phyloP scores from a whole-genome alignment of 225 moss, liverwort and hornwort species.

The Physcomitrium patens region DNA sequence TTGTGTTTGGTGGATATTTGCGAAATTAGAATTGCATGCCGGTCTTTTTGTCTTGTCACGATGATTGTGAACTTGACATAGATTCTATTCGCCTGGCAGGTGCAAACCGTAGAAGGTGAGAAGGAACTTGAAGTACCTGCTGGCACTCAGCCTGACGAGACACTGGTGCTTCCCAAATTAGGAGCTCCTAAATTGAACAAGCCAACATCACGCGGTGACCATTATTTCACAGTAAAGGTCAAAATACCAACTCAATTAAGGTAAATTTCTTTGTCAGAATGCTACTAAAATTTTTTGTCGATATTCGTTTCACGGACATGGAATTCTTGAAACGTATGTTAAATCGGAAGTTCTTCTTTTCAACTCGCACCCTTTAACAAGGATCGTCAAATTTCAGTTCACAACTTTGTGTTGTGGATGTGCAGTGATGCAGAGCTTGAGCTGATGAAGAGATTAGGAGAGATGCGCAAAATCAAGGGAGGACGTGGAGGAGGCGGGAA shows the following conservation, averaged over 20 bases:
- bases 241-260: constrained; percentile 88
- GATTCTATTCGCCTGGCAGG: constrained; percentile 47
- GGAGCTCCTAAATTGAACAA: constrained; percentile 97
- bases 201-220: constrained; percentile 88
- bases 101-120: constrained; percentile 91
- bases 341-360: not conserved
- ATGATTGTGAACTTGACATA: constrained; percentile 10
- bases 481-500: constrained; percentile 70
- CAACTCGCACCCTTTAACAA: not conserved
- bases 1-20: not conserved
- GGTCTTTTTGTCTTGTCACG: not conserved
- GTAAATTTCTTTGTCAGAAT: constrained; percentile 36
- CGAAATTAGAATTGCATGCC: not conserved
- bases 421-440: constrained; percentile 87
- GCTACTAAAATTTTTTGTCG: not conserved
- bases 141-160: constrained; percentile 96
- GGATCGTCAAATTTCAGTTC: not conserved
- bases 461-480: constrained; percentile 66
- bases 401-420: constrained; percentile 17
- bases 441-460: constrained; percentile 82
- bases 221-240: constrained; percentile 94
- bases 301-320: not conserved
- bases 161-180: constrained; percentile 82
- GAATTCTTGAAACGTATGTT: not conserved
- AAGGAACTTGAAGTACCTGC: constrained; percentile 83